Conservation (phyloP, 805 yeast species). For the Cyberlindnera xishuangbannaensis region DNA sequence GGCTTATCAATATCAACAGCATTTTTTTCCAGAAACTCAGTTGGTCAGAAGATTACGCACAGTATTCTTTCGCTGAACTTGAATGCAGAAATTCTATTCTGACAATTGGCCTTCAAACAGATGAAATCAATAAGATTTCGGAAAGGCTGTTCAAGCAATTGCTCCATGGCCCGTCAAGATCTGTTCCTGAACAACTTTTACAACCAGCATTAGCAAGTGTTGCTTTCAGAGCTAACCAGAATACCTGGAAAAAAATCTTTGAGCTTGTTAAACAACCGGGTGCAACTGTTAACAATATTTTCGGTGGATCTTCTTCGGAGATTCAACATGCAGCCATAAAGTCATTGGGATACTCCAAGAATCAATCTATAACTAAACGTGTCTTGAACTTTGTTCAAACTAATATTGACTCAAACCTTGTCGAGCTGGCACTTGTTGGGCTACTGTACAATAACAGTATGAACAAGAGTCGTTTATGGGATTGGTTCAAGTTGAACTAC, state of each 20-base stretch:
- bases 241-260: conserved; percentile 56
- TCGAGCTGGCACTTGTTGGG: conserved; percentile 57
- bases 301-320: conserved; percentile 26
- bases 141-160: conserved; percentile 41
- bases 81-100: conserved; percentile 39
- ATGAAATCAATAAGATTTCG: conserved; percentile 27
- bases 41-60: conserved; percentile 41
- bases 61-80: conserved; percentile 33
- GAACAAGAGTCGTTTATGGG: conserved; percentile 37
- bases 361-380: conserved; percentile 42
- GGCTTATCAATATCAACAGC: conserved; percentile 14
- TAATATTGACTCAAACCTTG: conserved; percentile 48
- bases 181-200: conserved; percentile 48
- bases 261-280: conserved; percentile 47
- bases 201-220: conserved; percentile 38
- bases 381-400: conserved; percentile 51
- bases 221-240: conserved; percentile 31
- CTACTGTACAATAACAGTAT: conserved; percentile 33
- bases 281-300: conserved; percentile 32
- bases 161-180: conserved; percentile 45
- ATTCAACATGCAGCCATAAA: conserved; percentile 53
- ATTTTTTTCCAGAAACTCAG: conserved; percentile 27
- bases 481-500: conserved; percentile 52
- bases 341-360: conserved; percentile 45
- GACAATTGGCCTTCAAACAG: conserved; percentile 29